Evolutionary conservation across 306 rosid species (phyloP), one percentile per base, ranked within the genome.

Genomic region (Trifolium fragiferum): DNA sequence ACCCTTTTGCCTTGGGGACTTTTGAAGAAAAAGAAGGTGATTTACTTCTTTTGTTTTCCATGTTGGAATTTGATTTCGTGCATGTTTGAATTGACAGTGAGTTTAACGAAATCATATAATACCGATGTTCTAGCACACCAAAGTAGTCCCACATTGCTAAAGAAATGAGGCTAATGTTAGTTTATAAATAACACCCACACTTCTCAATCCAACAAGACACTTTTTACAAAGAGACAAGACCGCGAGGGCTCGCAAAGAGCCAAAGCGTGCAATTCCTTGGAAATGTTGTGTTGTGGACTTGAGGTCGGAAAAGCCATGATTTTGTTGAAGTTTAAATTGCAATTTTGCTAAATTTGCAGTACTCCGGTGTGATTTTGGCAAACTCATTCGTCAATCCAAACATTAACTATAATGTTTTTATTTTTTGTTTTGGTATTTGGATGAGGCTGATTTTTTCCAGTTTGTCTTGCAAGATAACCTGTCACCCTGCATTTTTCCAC

Each of bases 1-100:
- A 84, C 98, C 0, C 98, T 94, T 65, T 84, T 91, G 81, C 98
- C 98, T 3, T 94, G 98, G 98, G 98, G 97, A 74, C 97, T 94
- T 64, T 63, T 90, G 46, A 91, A 77, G 49, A 91, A 20, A 84
- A 94, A 89, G 62, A 89, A 84, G 97, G 98, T 93, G 51, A 63
- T 25, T 70, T 79, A 14, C 66, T 57, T 55, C 12, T 25, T 27
- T 14, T 38, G 50, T 19, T 38, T 38, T 11, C 4, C 13, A 50
- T 32, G 33, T 50, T 49, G 7, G 30, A 79, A 43, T 71, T 75
- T 80, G 43, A 49, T 58, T 57, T 68, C 19, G 14, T 54, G 33
- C 16, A 11, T 57, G 62, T 57, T 23, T 57, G 33, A 13, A 53
- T 19, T 53, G 2, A 54, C 25, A 0, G 10, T 4, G 32, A 20